A percentile compares a stretch with the other conserved stretches of the same genome.
Conservation (phyloP, 345 rosid species). For the Populus deltoides region DNA sequence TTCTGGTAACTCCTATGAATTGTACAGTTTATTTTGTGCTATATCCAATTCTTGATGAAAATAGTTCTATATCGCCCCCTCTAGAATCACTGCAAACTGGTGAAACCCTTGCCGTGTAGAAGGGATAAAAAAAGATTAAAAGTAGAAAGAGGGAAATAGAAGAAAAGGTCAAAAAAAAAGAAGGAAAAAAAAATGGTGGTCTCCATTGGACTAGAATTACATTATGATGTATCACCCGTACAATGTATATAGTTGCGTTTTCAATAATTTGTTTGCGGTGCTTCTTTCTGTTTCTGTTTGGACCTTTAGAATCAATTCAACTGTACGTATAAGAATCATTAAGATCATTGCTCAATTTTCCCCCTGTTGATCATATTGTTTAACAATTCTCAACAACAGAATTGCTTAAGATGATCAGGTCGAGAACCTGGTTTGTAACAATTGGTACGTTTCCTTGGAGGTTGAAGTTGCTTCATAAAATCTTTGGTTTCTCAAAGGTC, state of each 20-base stretch:
- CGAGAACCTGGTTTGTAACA: background rate
- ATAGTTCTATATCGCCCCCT: slow-evolving; percentile 6
- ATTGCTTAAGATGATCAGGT: background rate
- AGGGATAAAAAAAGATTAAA: background rate
- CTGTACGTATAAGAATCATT: background rate
- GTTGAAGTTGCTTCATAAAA: background rate
- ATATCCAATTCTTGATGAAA: slow-evolving; percentile 29
- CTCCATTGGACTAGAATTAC: slow-evolving; percentile 44
- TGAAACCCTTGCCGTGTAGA: slow-evolving; percentile 22
- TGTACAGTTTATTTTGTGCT: slow-evolving; percentile 51
- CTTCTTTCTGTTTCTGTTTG: background rate
- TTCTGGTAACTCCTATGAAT: slow-evolving; percentile 54
- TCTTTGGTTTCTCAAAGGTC: background rate
- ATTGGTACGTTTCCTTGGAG: background rate
- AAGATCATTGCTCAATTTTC: background rate
- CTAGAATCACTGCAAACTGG: background rate
- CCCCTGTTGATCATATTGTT: background rate
- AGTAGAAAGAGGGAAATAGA: background rate
- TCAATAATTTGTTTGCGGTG: background rate
- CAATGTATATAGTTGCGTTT: slow-evolving; percentile 11
- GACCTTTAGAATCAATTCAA: background rate
- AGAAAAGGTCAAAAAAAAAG: background rate
- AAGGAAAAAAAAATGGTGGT: slow-evolving; percentile 12
- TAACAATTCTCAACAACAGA: background rate
- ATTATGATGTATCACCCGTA: slow-evolving; percentile 24